Conservation (phyloP, 352 stramenopile genomes). For the Phytophthora pistaciae region DNA sequence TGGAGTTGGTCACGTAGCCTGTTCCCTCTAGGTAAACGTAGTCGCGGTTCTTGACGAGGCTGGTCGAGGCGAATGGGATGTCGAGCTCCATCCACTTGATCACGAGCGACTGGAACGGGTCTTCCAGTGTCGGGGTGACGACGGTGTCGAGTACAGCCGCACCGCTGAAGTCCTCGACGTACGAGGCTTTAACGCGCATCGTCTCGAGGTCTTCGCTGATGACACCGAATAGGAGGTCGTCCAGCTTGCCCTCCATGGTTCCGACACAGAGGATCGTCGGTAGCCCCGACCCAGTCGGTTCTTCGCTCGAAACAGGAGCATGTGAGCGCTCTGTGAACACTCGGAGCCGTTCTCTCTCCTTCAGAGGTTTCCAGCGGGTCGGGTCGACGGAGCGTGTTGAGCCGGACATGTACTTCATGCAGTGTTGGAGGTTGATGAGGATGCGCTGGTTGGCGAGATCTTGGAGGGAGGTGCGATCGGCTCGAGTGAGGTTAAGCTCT, state of each 20-base stretch:
- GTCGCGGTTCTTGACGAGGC: slow-evolving; percentile 42
- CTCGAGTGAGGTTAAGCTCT: slow-evolving; percentile 22
- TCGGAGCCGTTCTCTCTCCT: slow-evolving; percentile 35
- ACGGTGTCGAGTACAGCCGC: slow-evolving; percentile 32
- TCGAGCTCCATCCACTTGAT: slow-evolving; percentile 50
- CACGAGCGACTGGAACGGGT: slow-evolving; percentile 34
- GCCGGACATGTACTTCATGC: slow-evolving; percentile 32
- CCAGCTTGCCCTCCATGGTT: slow-evolving; percentile 35
- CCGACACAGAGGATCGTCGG: slow-evolving; percentile 41
- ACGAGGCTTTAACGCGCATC: slow-evolving; percentile 50
- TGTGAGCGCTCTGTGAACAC: slow-evolving; percentile 29
- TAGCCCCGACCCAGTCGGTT: slow-evolving; percentile 22
- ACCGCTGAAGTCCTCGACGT: slow-evolving; percentile 39
- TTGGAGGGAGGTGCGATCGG: slow-evolving; percentile 28
- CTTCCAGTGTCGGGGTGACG: slow-evolving; percentile 26
- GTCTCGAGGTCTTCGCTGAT: slow-evolving; percentile 43
- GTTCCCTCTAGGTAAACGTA: slow-evolving; percentile 49
- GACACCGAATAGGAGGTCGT: slow-evolving; percentile 47
- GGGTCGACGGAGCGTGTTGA: slow-evolving; percentile 34
- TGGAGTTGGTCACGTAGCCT: slow-evolving; percentile 12
- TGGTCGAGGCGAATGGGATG: slow-evolving; percentile 33
- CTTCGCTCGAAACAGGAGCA: slow-evolving; percentile 7
- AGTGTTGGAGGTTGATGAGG: slow-evolving; percentile 23
- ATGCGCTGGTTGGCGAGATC: slow-evolving; percentile 37
- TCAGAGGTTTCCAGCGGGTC: slow-evolving; percentile 36